phyloP scores from a whole-genome alignment of 148 eudicot species.

The Fagopyrum tataricum region DNA sequence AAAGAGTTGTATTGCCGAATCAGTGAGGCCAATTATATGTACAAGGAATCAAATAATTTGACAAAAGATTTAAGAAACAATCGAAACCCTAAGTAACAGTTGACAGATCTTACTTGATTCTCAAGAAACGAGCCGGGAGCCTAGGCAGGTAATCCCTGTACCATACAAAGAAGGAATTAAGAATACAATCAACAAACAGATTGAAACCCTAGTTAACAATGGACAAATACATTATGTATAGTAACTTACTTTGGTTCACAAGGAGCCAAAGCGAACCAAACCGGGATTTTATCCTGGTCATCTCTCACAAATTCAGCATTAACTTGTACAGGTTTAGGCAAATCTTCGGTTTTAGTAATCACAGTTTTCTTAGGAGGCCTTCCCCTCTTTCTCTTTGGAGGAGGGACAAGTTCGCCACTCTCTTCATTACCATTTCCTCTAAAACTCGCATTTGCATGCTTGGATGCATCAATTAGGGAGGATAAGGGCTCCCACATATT shows the following conservation, averaged over 20 bases:
- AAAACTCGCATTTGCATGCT: no score
- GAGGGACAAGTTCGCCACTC: background rate
- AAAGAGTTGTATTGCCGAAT: conserved; percentile 4
- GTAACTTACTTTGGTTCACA: conserved; percentile 51
- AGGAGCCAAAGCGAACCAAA: conserved; percentile 82
- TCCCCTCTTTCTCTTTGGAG: conserved; percentile 34
- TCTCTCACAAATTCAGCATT: conserved; percentile 27
- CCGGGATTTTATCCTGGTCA: conserved; percentile 39
- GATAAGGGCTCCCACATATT: conserved; percentile 78
- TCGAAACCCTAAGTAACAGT: no score
- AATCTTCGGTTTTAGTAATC: conserved; percentile 25
- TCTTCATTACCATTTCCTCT: conserved; percentile 22
- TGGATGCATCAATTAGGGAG: conserved; percentile 69
- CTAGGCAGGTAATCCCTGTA: conserved; percentile 74
- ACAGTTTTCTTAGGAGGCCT: conserved; percentile 28
- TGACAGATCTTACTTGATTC: conserved; percentile 59
- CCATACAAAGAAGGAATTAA: background rate
- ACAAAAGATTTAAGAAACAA: background rate
- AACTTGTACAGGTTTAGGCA: conserved; percentile 24
- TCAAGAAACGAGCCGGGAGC: conserved; percentile 58
- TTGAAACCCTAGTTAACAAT: background rate
- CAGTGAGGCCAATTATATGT: conserved; percentile 4
- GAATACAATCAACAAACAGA: background rate
- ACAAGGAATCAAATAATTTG: background rate
- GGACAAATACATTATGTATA: background rate